phyloP scores from a whole-genome alignment of 257 asterid genomes.

The Scutellaria baicalensis region DNA sequence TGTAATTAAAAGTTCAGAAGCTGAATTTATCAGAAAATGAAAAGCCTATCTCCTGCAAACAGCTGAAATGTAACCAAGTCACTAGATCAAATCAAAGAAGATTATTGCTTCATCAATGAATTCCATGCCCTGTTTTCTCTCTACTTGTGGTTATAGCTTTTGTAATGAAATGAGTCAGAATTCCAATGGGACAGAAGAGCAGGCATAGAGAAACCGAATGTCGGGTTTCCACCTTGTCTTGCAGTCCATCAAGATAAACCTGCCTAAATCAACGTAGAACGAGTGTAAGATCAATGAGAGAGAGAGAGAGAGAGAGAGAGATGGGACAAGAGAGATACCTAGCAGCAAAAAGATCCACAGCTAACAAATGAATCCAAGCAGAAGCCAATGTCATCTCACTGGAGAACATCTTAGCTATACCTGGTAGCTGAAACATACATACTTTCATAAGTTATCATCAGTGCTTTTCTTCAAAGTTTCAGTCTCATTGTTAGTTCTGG shows the following conservation, averaged over 20 bases:
- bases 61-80: neutral
- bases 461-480: neutral
- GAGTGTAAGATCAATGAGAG: neutral
- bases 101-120: conserved; percentile 3
- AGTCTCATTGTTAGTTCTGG: neutral
- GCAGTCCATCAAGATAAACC: conserved; percentile 77
- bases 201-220: conserved; percentile 90
- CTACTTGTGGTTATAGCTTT: conserved; percentile 41
- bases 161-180: conserved; percentile 64
- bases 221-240: conserved; percentile 58
- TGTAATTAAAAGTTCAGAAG: neutral
- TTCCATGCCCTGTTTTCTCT: conserved; percentile 18
- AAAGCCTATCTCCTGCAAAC: neutral
- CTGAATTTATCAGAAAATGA: neutral
- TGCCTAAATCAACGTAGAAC: conserved; percentile 40
- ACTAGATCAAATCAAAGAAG: neutral
- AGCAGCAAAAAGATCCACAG: conserved; percentile 93
- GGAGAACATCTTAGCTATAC: conserved; percentile 86
- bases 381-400: conserved; percentile 90
- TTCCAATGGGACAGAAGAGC: conserved; percentile 76
- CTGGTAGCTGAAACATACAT: conserved; percentile 44
- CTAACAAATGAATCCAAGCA: conserved; percentile 96
- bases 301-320: neutral
- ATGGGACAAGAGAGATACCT: conserved; percentile 37
- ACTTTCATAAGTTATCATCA: neutral